Conservation (phyloP, 2,329 filamentous ascomycete species). For the Zasmidium cellare region DNA sequence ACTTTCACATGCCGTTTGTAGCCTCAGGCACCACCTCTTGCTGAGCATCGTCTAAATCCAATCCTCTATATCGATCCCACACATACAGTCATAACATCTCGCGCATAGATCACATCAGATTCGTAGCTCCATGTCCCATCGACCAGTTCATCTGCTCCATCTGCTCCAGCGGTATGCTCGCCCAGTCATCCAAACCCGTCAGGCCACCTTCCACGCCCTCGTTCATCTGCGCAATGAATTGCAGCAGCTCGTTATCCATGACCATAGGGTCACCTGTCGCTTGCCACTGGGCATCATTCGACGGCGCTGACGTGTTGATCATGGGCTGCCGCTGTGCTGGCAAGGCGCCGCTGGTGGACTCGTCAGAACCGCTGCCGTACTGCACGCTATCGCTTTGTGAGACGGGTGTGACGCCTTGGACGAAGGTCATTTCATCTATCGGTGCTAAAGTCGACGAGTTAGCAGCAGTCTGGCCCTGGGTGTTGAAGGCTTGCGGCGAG, state of each 20-base stretch:
- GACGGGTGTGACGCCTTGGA: not conserved
- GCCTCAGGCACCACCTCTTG: no score
- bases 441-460: not conserved
- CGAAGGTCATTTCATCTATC: not conserved
- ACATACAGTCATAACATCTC: not conserved
- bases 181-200: slow-evolving; percentile 29
- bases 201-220: slow-evolving; percentile 23
- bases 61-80: not conserved
- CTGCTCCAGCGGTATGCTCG: slow-evolving; percentile 13
- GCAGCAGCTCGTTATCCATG: slow-evolving; percentile 22
- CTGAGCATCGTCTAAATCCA: no score
- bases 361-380: slow-evolving; percentile 1
- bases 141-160: slow-evolving; percentile 18
- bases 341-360: not conserved
- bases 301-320: not conserved
- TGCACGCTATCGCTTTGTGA: not conserved
- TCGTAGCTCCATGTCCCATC: not conserved
- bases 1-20: no score
- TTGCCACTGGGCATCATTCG: not conserved
- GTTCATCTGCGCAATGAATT: slow-evolving; percentile 23
- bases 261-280: slow-evolving; percentile 13
- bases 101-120: not conserved
- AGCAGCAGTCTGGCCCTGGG: not conserved
- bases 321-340: not conserved
- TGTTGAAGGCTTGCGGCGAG: slow-evolving; percentile 6